Conservation (phyloP, 2,329 filamentous ascomycete species). For the Zymoseptoria brevis region DNA sequence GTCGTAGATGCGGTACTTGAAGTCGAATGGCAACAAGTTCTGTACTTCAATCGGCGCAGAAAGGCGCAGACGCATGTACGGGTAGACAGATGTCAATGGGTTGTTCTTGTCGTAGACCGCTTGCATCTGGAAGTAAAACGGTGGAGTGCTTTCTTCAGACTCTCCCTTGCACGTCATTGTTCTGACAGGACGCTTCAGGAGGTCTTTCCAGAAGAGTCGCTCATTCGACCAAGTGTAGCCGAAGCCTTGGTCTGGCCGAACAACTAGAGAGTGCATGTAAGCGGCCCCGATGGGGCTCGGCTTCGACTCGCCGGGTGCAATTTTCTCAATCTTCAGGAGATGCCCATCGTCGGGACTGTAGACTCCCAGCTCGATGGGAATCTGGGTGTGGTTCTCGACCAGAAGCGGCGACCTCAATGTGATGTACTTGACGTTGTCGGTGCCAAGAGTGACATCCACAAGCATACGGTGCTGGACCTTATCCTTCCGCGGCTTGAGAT, state of each 20-base stretch:
- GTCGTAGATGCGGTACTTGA: constrained; percentile 98
- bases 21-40: constrained; percentile 91
- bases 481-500: constrained; percentile 77
- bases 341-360: constrained; percentile 82
- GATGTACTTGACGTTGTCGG: constrained; percentile 96
- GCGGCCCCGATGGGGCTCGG: constrained; percentile 89
- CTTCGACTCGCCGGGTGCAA: constrained; percentile 79
- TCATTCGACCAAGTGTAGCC: constrained; percentile 94
- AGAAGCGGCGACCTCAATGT: constrained; percentile 86
- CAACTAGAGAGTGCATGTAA: constrained; percentile 77
- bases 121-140: constrained; percentile 96
- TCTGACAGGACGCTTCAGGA: constrained; percentile 73
- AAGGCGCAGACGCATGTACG: constrained; percentile 87
- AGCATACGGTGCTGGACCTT: constrained; percentile 79
- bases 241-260: constrained; percentile 91
- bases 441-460: constrained; percentile 83
- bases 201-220: constrained; percentile 83
- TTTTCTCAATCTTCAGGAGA: constrained; percentile 95
- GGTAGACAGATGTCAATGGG: constrained; percentile 76
- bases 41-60: constrained; percentile 90
- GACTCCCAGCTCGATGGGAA: constrained; percentile 86
- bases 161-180: constrained; percentile 87
- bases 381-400: constrained; percentile 93
- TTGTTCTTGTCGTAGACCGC: constrained; percentile 77
- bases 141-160: constrained; percentile 63